A percentile compares a stretch with the other conserved stretches of the same genome.
Evolutionary conservation across 139 green algal genomes (phyloP).

Genomic region (Picochlorum sp.): DNA sequence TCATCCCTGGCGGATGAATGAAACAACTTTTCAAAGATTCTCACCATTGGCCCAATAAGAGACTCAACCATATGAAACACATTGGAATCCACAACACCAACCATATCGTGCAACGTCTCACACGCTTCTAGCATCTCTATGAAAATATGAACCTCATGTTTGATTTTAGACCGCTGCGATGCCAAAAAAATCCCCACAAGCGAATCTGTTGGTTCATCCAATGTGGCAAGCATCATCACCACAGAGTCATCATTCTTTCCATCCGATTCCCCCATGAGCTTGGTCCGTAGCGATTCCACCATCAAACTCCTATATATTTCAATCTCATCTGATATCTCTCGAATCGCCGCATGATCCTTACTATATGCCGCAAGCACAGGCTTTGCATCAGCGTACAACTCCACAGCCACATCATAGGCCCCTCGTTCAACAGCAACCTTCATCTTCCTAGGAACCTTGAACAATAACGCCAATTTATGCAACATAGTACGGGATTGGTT

Average conservation of each 20-base stretch:
- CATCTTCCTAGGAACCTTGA: constrained; percentile 66
- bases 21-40: too few relatives aligned
- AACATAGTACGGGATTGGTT: constrained; percentile 67
- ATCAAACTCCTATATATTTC: constrained; percentile 41
- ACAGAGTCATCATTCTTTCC: constrained; percentile 7
- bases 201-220: constrained; percentile 54
- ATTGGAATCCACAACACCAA: neutral
- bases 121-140: constrained; percentile 11
- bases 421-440: constrained; percentile 48
- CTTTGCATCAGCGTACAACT: constrained; percentile 59
- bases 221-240: constrained; percentile 66
- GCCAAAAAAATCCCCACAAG: constrained; percentile 57
- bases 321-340: constrained; percentile 44
- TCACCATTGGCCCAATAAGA: too few relatives aligned
- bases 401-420: constrained; percentile 61
- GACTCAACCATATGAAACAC: too few relatives aligned
- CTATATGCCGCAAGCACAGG: constrained; percentile 71
- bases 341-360: constrained; percentile 46
- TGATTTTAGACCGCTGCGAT: constrained; percentile 51
- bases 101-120: neutral
- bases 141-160: constrained; percentile 41
- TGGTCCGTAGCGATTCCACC: constrained; percentile 38
- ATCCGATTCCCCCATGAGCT: constrained; percentile 55
- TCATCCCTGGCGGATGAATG: too few relatives aligned
- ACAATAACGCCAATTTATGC: constrained; percentile 70